Conservation (phyloP, 441 rosid species). For the Bocquillonia castaneifolia region DNA sequence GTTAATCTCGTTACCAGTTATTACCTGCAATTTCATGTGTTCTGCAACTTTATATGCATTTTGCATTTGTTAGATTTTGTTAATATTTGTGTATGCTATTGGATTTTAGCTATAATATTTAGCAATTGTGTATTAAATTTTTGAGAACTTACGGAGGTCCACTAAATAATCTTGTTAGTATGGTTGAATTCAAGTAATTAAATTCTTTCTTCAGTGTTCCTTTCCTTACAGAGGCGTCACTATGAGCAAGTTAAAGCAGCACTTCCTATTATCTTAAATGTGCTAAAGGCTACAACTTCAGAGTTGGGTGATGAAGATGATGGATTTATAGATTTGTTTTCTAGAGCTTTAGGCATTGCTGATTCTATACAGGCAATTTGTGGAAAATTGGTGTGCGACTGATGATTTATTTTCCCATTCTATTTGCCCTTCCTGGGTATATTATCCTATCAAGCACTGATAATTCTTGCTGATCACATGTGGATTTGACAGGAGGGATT, state of each 20-base stretch:
- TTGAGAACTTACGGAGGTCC: neutral
- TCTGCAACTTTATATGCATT: too few species aligned
- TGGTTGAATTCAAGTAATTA: neutral
- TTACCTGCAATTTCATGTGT: too few species aligned
- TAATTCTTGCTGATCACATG: slow-evolving; percentile 8
- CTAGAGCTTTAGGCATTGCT: slow-evolving; percentile 57
- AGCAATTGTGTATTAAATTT: neutral
- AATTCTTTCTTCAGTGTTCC: slow-evolving; percentile 46
- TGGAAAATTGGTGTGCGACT: slow-evolving; percentile 49
- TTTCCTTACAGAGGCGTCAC: slow-evolving; percentile 57
- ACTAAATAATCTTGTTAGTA: neutral
- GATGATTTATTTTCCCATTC: slow-evolving; percentile 8
- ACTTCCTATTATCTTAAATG: slow-evolving; percentile 56
- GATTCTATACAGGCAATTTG: slow-evolving; percentile 48
- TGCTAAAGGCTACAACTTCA: slow-evolving; percentile 43
- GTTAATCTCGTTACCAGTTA: neutral
- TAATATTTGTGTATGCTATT: neutral
- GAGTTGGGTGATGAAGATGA: slow-evolving; percentile 34
- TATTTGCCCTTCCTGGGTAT: slow-evolving; percentile 2
- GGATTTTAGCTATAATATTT: neutral
- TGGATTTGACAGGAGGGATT: slow-evolving; percentile 44
- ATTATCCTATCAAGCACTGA: slow-evolving; percentile 11
- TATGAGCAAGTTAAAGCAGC: slow-evolving; percentile 70
- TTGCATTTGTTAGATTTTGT: neutral
- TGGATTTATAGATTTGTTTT: slow-evolving; percentile 44